A percentile compares a stretch with the other conserved stretches of the same genome.
Evolutionary conservation across 345 rosid species (phyloP).

Genomic region (Bretschneidera sinensis): DNA sequence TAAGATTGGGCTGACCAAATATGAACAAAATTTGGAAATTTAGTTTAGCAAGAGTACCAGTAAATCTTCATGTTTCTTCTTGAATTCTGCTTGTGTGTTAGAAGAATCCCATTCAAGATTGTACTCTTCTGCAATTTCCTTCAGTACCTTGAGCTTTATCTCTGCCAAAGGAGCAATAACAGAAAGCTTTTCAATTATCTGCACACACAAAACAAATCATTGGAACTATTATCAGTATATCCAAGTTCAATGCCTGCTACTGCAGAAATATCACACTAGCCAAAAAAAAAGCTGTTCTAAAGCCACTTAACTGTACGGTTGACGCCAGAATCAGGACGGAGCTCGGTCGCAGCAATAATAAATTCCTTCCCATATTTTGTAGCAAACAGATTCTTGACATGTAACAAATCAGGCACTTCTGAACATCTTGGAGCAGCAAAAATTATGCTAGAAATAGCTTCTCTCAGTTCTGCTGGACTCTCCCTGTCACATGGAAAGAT

Average conservation of each 20-base stretch:
- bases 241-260: background rate
- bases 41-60: conserved; percentile 44
- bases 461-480: conserved; percentile 82
- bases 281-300: conserved; percentile 10
- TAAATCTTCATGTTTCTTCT: conserved; percentile 82
- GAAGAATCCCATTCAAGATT: conserved; percentile 79
- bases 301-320: conserved; percentile 76
- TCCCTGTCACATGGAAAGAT: conserved; percentile 44
- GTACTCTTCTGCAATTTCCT: conserved; percentile 76
- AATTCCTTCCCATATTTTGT: conserved; percentile 91
- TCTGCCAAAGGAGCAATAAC: conserved; percentile 72
- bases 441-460: conserved; percentile 84
- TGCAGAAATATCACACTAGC: conserved; percentile 6
- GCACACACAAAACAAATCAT: conserved; percentile 12
- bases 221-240: background rate
- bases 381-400: conserved; percentile 69
- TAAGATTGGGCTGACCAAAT: background rate
- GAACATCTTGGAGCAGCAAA: conserved; percentile 98
- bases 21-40: conserved; percentile 1
- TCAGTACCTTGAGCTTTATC: conserved; percentile 63
- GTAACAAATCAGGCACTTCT: conserved; percentile 83
- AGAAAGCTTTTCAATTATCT: conserved; percentile 89
- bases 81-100: conserved; percentile 75
- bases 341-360: conserved; percentile 66
- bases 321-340: conserved; percentile 88